phyloP scores from a whole-genome alignment of 139 green algal species.

The Coccomyxa sp. region DNA sequence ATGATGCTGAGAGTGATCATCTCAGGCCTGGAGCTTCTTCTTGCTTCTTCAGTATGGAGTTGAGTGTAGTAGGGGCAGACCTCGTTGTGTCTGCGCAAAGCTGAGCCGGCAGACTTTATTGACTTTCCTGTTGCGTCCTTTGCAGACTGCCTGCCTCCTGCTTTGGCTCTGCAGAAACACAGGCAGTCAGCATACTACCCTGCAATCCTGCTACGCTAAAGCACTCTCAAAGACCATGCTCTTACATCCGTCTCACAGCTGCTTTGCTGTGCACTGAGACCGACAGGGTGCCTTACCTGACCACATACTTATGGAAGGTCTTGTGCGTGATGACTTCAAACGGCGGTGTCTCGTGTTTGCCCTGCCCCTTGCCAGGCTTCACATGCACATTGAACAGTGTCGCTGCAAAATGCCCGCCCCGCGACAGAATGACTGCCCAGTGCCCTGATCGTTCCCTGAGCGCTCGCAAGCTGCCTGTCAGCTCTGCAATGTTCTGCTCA shows the following conservation, averaged over 20 bases:
- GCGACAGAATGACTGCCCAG: conserved; percentile 41
- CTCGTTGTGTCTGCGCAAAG: conserved; percentile 89
- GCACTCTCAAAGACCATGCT: no score
- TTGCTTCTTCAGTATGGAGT: background rate
- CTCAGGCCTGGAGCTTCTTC: no score
- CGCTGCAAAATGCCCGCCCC: conserved; percentile 74
- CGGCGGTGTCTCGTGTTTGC: conserved; percentile 16
- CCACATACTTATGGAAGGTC: conserved; percentile 85
- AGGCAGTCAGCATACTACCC: no score
- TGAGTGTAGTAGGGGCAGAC: no score
- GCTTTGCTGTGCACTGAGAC: no score
- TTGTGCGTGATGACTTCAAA: conserved; percentile 68
- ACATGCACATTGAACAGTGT: conserved; percentile 40
- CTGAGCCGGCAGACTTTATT: conserved; percentile 74
- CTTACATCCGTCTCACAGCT: no score
- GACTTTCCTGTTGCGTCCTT: conserved; percentile 86
- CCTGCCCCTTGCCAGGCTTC: background rate
- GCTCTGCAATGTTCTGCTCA: background rate
- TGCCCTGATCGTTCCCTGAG: conserved; percentile 21
- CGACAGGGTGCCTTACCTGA: conserved; percentile 69
- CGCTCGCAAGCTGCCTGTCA: conserved; percentile 32
- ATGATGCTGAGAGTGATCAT: no score
- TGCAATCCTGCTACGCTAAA: no score
- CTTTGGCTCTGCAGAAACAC: conserved; percentile 74
- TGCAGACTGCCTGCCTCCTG: conserved; percentile 80